Percentiles rank a stretch among this genome's conserved stretches.
phyloP scores from a whole-genome alignment of 2,329 filamentous ascomycete genomes.

The Bretziella fagacearum region DNA sequence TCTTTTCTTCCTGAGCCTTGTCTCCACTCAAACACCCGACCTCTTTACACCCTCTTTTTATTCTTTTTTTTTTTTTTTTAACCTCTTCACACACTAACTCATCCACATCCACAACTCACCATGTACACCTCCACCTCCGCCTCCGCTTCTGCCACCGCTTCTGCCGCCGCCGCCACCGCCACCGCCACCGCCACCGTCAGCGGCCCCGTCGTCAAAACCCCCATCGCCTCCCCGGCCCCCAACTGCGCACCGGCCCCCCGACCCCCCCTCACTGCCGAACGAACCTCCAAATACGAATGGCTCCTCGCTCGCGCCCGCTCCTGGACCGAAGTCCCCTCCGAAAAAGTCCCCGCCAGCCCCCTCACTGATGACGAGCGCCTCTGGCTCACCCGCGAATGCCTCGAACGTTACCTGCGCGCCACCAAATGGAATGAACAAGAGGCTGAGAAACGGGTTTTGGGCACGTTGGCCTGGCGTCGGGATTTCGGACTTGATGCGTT shows the following conservation, averaged over 20 bases:
- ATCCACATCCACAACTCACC: neutral
- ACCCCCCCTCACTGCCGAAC: conserved; percentile 52
- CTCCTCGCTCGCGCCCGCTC: conserved; percentile 52
- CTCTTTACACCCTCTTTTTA: neutral
- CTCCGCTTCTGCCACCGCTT: neutral
- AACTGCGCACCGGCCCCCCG: conserved; percentile 39
- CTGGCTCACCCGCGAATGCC: conserved; percentile 83
- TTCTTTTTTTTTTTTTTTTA: neutral
- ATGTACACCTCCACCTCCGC: neutral
- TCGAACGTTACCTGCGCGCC: conserved; percentile 82
- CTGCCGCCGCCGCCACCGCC: neutral
- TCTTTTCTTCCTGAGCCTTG: no score
- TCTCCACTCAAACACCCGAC: no score
- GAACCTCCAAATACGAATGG: conserved; percentile 64
- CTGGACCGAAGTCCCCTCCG: conserved; percentile 28
- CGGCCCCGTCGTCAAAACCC: conserved; percentile 29
- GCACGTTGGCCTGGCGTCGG: conserved; percentile 72
- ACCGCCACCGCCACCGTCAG: conserved; percentile 15
- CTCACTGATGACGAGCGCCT: conserved; percentile 66
- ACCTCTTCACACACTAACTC: neutral
- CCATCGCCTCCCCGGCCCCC: conserved; percentile 40
- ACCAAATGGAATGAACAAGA: conserved; percentile 74
- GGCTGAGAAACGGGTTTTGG: conserved; percentile 60
- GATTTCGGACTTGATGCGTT: conserved; percentile 72
- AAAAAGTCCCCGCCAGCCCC: conserved; percentile 41